These are phyloP conservation scores for Ganoderma multipileum DNA, from an alignment of 1,284 basidiomycete species.

Conservation along the genomic window DNA sequence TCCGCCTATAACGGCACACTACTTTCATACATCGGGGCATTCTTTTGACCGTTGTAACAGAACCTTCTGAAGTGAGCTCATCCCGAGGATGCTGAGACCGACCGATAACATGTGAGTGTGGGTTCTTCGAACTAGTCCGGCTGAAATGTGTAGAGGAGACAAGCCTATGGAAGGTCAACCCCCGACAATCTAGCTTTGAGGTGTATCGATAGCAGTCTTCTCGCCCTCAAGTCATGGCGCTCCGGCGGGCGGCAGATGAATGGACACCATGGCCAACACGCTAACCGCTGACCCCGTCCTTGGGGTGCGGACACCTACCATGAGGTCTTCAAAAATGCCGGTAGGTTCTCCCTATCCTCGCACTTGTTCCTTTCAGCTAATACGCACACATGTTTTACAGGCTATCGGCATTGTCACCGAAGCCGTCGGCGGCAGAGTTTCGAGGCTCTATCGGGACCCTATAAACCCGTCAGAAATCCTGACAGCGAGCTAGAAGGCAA, in stretches of 20 bases:
- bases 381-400: neutral
- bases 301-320: too few relatives aligned
- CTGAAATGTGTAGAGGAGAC: too few relatives aligned
- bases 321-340: neutral
- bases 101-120: too few relatives aligned
- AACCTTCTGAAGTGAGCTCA: too few relatives aligned
- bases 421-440: neutral
- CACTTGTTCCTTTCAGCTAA: too few relatives aligned
- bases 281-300: neutral
- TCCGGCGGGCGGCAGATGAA: neutral
- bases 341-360: neutral
- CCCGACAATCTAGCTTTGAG: too few relatives aligned
- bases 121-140: too few relatives aligned
- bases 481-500: neutral
- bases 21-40: too few relatives aligned
- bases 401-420: neutral
- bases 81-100: too few relatives aligned
- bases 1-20: too few relatives aligned
- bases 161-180: too few relatives aligned
- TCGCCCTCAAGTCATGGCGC: neutral
- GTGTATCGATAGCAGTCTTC: neutral
- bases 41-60: too few relatives aligned
- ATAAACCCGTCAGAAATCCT: neutral
- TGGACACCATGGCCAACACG: conserved; percentile 4
- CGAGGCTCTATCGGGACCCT: neutral